Evolutionary conservation across 345 rosid genomes (phyloP).

Genomic region (Rhizophora mangle): DNA sequence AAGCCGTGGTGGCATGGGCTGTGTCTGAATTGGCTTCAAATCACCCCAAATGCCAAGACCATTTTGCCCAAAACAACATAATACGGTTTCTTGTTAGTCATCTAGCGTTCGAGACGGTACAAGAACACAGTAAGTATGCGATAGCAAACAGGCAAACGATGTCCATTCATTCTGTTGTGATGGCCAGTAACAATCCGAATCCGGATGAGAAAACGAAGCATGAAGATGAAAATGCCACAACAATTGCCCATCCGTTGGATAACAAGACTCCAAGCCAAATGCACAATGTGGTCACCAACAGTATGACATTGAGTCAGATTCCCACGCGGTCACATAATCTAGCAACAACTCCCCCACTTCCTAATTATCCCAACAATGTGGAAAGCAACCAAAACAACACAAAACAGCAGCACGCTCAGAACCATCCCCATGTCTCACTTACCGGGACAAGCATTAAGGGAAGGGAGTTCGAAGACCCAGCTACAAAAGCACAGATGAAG

Average conservation of each 20-base stretch:
- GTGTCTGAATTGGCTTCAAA: slow-evolving; percentile 30
- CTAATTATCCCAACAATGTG: background rate
- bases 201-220: background rate
- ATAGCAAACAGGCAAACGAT: slow-evolving; percentile 21
- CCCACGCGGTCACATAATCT: background rate
- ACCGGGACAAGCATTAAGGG: slow-evolving; percentile 32
- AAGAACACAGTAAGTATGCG: slow-evolving; percentile 48
- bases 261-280: slow-evolving; percentile 14
- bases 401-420: background rate
- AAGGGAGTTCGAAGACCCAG: slow-evolving; percentile 29
- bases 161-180: slow-evolving; percentile 28
- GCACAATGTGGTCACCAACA: slow-evolving; percentile 17
- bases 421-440: slow-evolving; percentile 13
- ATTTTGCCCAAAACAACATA: slow-evolving; percentile 34
- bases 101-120: slow-evolving; percentile 84
- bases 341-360: background rate
- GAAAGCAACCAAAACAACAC: slow-evolving; percentile 6
- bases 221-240: slow-evolving; percentile 15
- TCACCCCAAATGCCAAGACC: slow-evolving; percentile 34
- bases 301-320: slow-evolving; percentile 4
- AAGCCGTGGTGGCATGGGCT: slow-evolving; percentile 30
- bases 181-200: slow-evolving; percentile 19
- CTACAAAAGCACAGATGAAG: slow-evolving; percentile 30
- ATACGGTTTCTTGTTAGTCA: slow-evolving; percentile 77
- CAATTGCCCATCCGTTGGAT: slow-evolving; percentile 19